Percentiles rank a stretch among this genome's conserved stretches.
Conservation (phyloP, 441 rosid genomes). For the Eruca vesicaria region DNA sequence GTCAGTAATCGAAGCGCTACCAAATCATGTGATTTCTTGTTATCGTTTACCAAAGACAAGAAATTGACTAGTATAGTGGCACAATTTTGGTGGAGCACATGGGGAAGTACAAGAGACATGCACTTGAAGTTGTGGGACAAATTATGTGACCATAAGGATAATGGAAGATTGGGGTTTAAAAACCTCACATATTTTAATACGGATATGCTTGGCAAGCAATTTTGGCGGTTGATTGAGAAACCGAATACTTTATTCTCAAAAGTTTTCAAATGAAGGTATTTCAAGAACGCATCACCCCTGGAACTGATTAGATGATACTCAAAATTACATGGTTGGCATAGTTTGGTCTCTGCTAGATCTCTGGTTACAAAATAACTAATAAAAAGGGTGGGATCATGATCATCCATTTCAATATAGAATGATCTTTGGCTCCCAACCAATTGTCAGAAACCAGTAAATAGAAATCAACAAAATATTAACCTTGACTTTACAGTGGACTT, state of each 20-base stretch:
- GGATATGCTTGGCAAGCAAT: neutral
- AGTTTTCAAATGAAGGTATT: neutral
- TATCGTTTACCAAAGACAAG: no score
- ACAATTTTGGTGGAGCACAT: no score
- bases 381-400: neutral
- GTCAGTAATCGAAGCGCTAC: no score
- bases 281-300: neutral
- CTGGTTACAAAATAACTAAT: neutral
- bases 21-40: no score
- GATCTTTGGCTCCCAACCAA: neutral
- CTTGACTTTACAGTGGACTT: no score
- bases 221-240: neutral
- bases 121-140: no score
- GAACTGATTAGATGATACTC: neutral
- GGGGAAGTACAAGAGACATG: no score
- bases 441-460: neutral
- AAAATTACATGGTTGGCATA: neutral
- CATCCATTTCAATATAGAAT: neutral
- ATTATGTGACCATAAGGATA: neutral
- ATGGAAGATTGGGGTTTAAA: neutral
- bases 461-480: neutral
- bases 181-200: neutral
- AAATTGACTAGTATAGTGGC: no score
- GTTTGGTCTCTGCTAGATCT: neutral
- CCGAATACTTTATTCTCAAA: neutral